A percentile compares a stretch with the other conserved stretches of the same genome.
These are phyloP conservation scores for Letharia lupina DNA, from an alignment of 495 filamentous ascomycete genomes.

Conservation along the genomic window DNA sequence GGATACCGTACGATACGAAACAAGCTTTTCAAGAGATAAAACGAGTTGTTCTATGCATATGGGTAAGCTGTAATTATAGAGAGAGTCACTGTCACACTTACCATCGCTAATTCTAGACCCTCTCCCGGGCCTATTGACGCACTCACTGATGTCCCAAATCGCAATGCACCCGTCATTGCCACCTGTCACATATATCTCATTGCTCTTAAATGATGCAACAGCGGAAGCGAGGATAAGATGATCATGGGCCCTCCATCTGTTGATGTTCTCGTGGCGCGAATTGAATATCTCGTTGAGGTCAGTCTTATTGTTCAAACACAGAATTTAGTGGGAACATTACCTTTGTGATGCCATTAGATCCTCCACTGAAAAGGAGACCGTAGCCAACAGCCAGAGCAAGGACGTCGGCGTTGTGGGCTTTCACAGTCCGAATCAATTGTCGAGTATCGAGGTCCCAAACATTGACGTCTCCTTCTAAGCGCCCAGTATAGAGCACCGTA, in stretches of 20 bases:
- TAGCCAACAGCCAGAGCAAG: slow-evolving; percentile 77
- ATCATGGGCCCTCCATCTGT: slow-evolving; percentile 75
- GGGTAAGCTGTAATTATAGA: slow-evolving; percentile 7
- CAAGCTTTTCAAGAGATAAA: slow-evolving; percentile 70
- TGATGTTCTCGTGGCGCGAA: slow-evolving; percentile 76
- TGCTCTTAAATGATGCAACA: slow-evolving; percentile 53
- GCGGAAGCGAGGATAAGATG: slow-evolving; percentile 85
- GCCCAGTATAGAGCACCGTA: slow-evolving; percentile 81
- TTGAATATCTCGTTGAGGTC: slow-evolving; percentile 60
- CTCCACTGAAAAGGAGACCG: slow-evolving; percentile 76
- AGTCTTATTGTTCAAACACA: slow-evolving; percentile 26
- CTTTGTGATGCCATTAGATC: slow-evolving; percentile 68
- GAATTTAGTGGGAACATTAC: slow-evolving; percentile 40
- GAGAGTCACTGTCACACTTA: slow-evolving; percentile 25
- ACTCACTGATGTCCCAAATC: slow-evolving; percentile 73
- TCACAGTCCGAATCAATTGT: slow-evolving; percentile 78
- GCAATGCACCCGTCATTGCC: slow-evolving; percentile 84
- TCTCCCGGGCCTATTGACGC: slow-evolving; percentile 36
- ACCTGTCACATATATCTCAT: slow-evolving; percentile 82
- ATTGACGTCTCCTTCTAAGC: slow-evolving; percentile 82
- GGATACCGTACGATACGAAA: slow-evolving; percentile 85
- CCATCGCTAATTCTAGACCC: slow-evolving; percentile 51
- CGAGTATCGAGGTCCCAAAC: slow-evolving; percentile 95
- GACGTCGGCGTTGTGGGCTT: slow-evolving; percentile 71
- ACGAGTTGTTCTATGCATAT: slow-evolving; percentile 60